Evolutionary conservation across 495 filamentous ascomycete genomes (phyloP).

Genomic region (Hyphodiscus hymeniophilus): DNA sequence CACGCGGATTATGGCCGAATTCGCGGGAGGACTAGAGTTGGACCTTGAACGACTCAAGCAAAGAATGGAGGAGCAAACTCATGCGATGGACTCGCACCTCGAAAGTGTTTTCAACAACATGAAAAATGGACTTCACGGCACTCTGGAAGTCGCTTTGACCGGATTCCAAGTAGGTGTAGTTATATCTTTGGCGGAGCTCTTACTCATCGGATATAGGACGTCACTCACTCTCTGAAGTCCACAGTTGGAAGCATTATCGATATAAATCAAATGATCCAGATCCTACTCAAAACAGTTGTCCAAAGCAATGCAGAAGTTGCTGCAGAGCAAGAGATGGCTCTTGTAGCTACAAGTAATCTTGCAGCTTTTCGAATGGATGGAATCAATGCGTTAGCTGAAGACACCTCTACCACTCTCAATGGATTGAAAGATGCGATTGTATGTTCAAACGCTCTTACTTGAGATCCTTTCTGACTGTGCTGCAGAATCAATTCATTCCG

Average conservation of each 20-base stretch:
- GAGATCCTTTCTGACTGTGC: not conserved
- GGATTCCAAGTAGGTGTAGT: conserved; percentile 10
- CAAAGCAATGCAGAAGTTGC: conserved; percentile 12
- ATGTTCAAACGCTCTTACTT: not conserved
- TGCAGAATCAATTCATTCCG: not conserved
- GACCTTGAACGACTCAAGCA: conserved; percentile 10
- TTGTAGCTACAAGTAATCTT: not conserved
- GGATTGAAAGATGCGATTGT: not conserved
- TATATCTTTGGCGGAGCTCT: too few relatives aligned
- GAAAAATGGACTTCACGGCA: conserved; percentile 5
- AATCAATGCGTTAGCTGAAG: not conserved
- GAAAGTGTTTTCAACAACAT: conserved; percentile 2
- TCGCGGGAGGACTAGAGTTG: conserved; percentile 4
- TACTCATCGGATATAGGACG: too few relatives aligned
- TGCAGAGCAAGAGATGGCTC: conserved; percentile 4
- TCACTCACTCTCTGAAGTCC: not conserved
- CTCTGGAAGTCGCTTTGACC: conserved; percentile 4
- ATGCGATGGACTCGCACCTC: conserved; percentile 4
- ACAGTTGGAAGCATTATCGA: conserved; percentile 2
- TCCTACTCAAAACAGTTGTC: conserved; percentile 7
- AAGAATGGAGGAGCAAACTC: conserved; percentile 5
- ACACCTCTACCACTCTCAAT: not conserved
- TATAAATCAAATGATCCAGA: conserved; percentile 7
- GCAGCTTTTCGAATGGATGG: not conserved
- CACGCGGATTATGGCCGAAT: conserved; percentile 14